Base-by-base conservation (phyloP, 106 monocot species). In the Vanilla planifolia region DNA sequence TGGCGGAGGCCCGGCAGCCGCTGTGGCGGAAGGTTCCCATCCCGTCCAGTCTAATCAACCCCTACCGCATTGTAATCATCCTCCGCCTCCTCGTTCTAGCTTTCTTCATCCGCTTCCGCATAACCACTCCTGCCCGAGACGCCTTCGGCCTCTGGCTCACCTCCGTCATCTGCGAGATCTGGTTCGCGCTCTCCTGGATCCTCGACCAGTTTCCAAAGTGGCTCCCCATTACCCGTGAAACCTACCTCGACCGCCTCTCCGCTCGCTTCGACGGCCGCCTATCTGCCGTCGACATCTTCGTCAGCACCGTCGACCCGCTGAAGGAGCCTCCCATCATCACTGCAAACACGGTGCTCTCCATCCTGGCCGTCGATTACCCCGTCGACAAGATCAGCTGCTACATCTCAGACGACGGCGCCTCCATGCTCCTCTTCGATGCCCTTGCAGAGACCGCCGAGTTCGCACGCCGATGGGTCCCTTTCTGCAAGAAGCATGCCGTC, bases 151-250 rank as follows among this genome's bases (percentile, higher is more conserved):
- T 94, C n/a, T 94, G 94, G 94, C 85, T 94, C 41, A 76, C 66
- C 52, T 94, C 94, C 2, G 94, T 94, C 47, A 68, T 86, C 33
- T 94, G 94, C 69, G 94, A 94, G 80, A 68, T 94, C 58, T 94
- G 94, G 94, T 94, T 94, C 61, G 94, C 94, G 16, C 75, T 94
- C 41, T 94, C 94, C 0, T 94, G 94, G 94, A 86, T 94, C 66
- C 89, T 94, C 43, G 94, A 94, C 58, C 94, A 94, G 71, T 86
- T 94, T 55, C 94, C 94, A 57, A 94, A 94, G 43, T 94, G 94
- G 94, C 78, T 78, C 39, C 94, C 94, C 15, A 66, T 94, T 36
- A 83, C 61, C 44, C 79, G 89, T 3, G 75, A 89, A 66, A 94
- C 94, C 24, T 86, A 94, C 76, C 85, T 89, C 28, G 94, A 94